Conservation (phyloP, 2,329 filamentous ascomycete genomes). For the Penicillium sp. region DNA sequence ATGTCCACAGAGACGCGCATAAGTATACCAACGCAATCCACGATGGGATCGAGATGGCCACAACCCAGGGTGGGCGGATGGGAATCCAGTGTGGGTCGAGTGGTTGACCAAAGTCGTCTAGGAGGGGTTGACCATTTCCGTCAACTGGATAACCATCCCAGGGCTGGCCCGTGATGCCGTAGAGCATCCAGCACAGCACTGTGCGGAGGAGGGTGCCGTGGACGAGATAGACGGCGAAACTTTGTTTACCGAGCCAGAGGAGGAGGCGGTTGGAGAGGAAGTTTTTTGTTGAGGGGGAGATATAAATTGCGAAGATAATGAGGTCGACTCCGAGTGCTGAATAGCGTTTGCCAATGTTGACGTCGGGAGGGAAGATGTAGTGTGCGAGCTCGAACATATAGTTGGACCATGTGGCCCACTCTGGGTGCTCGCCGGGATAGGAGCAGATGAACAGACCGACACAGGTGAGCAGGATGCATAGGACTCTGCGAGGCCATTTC, state of each 20-base stretch:
- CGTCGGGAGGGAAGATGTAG: slow-evolving; percentile 49
- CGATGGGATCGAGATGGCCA: slow-evolving; percentile 44
- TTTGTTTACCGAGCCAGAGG: slow-evolving; percentile 55
- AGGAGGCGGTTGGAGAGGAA: slow-evolving; percentile 52
- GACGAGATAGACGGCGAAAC: slow-evolving; percentile 56
- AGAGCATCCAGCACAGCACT: slow-evolving; percentile 53
- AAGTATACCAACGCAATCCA: slow-evolving; percentile 50
- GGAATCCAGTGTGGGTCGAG: slow-evolving; percentile 35
- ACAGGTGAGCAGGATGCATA: slow-evolving; percentile 40
- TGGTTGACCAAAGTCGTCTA: slow-evolving; percentile 15
- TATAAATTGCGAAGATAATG: slow-evolving; percentile 51
- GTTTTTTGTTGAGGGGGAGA: slow-evolving; percentile 50
- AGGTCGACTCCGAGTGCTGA: slow-evolving; percentile 52
- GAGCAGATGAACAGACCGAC: slow-evolving; percentile 50
- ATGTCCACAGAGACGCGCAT: slow-evolving; percentile 51
- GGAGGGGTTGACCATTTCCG: slow-evolving; percentile 9
- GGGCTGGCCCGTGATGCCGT: slow-evolving; percentile 50
- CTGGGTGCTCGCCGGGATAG: slow-evolving; percentile 52
- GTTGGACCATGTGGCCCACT: slow-evolving; percentile 52
- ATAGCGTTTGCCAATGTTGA: slow-evolving; percentile 48
- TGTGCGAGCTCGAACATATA: slow-evolving; percentile 42
- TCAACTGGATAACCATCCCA: slow-evolving; percentile 30
- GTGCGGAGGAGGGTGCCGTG: slow-evolving; percentile 56
- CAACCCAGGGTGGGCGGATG: slow-evolving; percentile 38
- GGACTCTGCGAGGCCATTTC: slow-evolving; percentile 40